Conservation (phyloP, 2,329 filamentous ascomycete species). For the Neoarthrinium moseri region DNA sequence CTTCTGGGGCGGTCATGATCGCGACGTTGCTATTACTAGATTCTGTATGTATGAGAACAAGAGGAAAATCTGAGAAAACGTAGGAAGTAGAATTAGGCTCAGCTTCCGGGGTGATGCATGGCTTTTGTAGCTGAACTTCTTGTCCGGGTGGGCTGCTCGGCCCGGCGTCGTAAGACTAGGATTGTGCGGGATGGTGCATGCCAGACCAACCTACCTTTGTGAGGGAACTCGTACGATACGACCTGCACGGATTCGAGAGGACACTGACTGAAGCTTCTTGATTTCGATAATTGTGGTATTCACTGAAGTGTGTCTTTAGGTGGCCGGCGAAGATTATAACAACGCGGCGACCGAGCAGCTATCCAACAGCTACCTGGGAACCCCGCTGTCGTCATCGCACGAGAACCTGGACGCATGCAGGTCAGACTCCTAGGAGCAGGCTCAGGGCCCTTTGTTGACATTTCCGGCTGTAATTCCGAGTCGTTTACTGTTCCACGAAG, state of each 20-base stretch:
- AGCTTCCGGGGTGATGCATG: background rate
- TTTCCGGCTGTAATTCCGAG: no score
- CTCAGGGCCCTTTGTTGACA: no score
- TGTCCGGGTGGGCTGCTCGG: background rate
- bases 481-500: background rate
- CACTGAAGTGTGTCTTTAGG: no score
- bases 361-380: no score
- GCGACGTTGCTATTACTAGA: background rate
- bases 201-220: background rate
- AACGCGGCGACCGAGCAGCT: no score
- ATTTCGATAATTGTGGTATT: no score
- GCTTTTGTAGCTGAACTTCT: background rate
- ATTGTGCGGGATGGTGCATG: background rate
- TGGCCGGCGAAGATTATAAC: no score
- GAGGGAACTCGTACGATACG: background rate
- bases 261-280: background rate
- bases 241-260: background rate
- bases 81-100: background rate
- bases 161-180: background rate
- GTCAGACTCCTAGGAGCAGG: no score
- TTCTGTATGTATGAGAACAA: background rate
- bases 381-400: background rate
- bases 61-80: background rate
- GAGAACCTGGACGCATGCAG: no score
- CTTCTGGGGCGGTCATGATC: constrained; percentile 39